A percentile compares a stretch with the other conserved stretches of the same genome.
Conservation (phyloP, 257 asterid species). For the Catharanthus roseus region DNA sequence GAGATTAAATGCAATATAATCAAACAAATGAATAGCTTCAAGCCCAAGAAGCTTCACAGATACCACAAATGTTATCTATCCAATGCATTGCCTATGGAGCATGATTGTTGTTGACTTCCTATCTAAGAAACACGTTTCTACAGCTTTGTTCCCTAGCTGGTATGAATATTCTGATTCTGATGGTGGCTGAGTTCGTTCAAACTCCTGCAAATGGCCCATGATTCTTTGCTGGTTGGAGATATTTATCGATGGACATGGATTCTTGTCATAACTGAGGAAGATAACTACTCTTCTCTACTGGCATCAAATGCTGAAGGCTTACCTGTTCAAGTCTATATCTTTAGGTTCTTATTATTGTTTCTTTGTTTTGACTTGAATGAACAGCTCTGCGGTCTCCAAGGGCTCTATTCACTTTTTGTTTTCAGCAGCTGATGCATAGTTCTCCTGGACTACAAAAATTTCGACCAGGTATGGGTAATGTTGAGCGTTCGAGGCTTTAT, state of each 20-base stretch:
- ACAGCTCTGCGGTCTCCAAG: background rate
- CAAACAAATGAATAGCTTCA: background rate
- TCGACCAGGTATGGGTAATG: background rate
- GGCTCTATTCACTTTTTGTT: background rate
- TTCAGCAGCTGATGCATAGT: background rate
- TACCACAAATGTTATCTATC: background rate
- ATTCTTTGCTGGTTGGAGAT: background rate
- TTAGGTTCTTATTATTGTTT: background rate
- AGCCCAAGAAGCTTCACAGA: background rate
- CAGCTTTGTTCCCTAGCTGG: background rate
- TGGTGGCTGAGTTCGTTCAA: background rate
- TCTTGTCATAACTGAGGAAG: too few relatives aligned
- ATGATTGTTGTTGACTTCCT: background rate
- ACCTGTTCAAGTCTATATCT: background rate
- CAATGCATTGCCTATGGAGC: background rate
- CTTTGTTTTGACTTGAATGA: background rate
- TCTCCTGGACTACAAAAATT: background rate
- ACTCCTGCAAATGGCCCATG: background rate
- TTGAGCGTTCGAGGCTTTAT: background rate
- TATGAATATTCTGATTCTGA: background rate
- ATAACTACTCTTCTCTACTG: background rate
- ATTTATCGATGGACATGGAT: background rate
- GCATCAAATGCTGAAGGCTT: background rate
- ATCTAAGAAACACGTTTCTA: background rate
- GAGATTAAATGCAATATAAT: background rate